Percentiles rank a stretch among this genome's conserved stretches.
Conservation (phyloP, 768 basidiomycete genomes). For the Postia placenta region DNA sequence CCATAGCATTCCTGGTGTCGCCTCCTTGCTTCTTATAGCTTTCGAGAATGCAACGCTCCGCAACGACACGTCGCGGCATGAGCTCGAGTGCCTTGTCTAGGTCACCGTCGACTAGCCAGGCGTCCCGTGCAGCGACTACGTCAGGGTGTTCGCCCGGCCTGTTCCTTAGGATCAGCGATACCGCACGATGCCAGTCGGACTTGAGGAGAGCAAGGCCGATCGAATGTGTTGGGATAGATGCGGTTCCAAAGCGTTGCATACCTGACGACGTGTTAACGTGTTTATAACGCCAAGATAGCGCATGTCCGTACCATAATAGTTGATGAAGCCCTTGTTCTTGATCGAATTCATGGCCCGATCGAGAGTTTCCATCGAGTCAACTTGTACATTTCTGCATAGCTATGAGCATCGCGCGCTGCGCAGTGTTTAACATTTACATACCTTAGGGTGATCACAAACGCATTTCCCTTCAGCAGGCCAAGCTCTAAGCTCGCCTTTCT, state of each 20-base stretch:
- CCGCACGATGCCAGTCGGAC: slow-evolving; percentile 86
- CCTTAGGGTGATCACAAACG: slow-evolving; percentile 92
- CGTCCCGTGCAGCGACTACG: slow-evolving; percentile 73
- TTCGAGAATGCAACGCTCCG: slow-evolving; percentile 89
- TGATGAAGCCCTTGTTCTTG: slow-evolving; percentile 87
- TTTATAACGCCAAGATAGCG: not conserved
- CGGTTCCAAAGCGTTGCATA: slow-evolving; percentile 99
- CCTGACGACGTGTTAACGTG: slow-evolving; percentile 36
- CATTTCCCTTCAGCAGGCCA: slow-evolving; percentile 95
- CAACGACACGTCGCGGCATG: slow-evolving; percentile 89
- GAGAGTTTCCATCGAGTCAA: slow-evolving; percentile 64
- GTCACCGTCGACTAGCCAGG: slow-evolving; percentile 84
- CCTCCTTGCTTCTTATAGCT: slow-evolving; percentile 78
- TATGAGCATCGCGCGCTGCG: slow-evolving; percentile 4
- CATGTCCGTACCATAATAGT: slow-evolving; percentile 76
- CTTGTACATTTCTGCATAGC: slow-evolving; percentile 70
- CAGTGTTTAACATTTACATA: slow-evolving; percentile 27
- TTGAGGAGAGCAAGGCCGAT: slow-evolving; percentile 88
- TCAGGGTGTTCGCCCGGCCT: slow-evolving; percentile 93
- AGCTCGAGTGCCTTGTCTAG: slow-evolving; percentile 73
- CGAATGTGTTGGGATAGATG: slow-evolving; percentile 89
- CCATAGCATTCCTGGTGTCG: slow-evolving; percentile 79
- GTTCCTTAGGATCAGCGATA: slow-evolving; percentile 73
- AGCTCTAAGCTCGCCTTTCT: slow-evolving; percentile 78
- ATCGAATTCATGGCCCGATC: slow-evolving; percentile 73